Evolutionary conservation across 108 stramenopile species (phyloP).

Genomic region (Skeletonema potamos): DNA sequence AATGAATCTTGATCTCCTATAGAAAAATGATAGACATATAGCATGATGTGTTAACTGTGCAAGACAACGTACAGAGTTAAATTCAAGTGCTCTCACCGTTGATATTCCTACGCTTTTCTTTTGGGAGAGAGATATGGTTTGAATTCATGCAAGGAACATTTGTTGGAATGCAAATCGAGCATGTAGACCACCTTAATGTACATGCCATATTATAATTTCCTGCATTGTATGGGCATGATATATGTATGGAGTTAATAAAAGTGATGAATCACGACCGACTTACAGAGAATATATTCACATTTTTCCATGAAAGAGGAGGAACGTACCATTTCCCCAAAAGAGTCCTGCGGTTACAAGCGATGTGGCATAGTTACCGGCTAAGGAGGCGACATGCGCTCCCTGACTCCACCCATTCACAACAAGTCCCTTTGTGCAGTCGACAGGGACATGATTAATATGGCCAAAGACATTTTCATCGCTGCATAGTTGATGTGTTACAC

Average conservation of each 20-base stretch:
- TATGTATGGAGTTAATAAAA: neutral
- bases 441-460: neutral
- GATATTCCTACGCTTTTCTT: neutral
- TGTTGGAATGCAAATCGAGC: neutral
- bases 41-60: neutral
- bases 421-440: neutral
- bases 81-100: neutral
- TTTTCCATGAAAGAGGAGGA: neutral
- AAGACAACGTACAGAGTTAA: neutral
- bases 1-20: neutral
- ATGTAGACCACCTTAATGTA: neutral
- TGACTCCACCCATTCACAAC: neutral
- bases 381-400: neutral
- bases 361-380: neutral
- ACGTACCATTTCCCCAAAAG: neutral
- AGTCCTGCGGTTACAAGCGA: neutral
- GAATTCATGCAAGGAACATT: neutral
- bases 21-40: neutral
- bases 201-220: neutral
- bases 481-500: neutral
- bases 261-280: neutral
- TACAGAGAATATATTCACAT: neutral
- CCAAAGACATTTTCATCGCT: neutral
- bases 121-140: neutral
- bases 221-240: too few relatives aligned